Conservation (phyloP, 495 filamentous ascomycete species). For the Hypoxylon perforatum region DNA sequence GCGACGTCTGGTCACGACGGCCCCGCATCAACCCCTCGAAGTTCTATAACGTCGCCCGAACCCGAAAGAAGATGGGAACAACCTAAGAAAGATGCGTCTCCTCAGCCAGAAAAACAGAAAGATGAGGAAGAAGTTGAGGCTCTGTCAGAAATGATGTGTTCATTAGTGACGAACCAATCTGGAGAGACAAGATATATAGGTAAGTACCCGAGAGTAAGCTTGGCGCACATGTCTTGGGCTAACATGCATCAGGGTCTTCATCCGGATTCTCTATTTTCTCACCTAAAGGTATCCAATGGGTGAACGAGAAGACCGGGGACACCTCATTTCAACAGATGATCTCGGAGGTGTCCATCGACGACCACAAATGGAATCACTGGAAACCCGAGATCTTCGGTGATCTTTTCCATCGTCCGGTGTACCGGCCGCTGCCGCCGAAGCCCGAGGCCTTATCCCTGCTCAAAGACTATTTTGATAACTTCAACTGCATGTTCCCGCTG, state of each 20-base stretch:
- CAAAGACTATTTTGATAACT: slow-evolving; percentile 96
- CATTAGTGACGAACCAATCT: slow-evolving; percentile 94
- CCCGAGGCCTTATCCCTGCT: slow-evolving; percentile 82
- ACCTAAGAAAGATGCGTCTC: slow-evolving; percentile 37
- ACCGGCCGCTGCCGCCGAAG: slow-evolving; percentile 82
- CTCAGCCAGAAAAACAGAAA: slow-evolving; percentile 48
- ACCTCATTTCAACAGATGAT: slow-evolving; percentile 97
- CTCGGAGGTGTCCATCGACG: slow-evolving; percentile 78
- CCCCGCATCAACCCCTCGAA: slow-evolving; percentile 68
- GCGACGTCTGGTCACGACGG: slow-evolving; percentile 55
- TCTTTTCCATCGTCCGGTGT: slow-evolving; percentile 88
- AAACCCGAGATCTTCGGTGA: slow-evolving; percentile 95
- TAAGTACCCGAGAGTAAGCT: slow-evolving; percentile 53
- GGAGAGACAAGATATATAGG: slow-evolving; percentile 97
- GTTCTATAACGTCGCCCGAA: slow-evolving; percentile 69
- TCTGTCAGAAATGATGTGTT: slow-evolving; percentile 99
- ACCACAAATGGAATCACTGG: slow-evolving; percentile 96
- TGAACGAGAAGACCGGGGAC: slow-evolving; percentile 97
- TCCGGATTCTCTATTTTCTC: slow-evolving; percentile 99
- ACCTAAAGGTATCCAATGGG: slow-evolving; percentile 97
- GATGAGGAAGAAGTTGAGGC: slow-evolving; percentile 81
- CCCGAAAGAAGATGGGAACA: slow-evolving; percentile 62
- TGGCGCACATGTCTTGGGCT: slow-evolving; percentile 26
- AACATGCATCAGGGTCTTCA: slow-evolving; percentile 77
- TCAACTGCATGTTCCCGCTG: slow-evolving; percentile 97